These are phyloP conservation scores for Salicornia ramosissima DNA, from an alignment of 148 eudicot species.

Conservation along the genomic window DNA sequence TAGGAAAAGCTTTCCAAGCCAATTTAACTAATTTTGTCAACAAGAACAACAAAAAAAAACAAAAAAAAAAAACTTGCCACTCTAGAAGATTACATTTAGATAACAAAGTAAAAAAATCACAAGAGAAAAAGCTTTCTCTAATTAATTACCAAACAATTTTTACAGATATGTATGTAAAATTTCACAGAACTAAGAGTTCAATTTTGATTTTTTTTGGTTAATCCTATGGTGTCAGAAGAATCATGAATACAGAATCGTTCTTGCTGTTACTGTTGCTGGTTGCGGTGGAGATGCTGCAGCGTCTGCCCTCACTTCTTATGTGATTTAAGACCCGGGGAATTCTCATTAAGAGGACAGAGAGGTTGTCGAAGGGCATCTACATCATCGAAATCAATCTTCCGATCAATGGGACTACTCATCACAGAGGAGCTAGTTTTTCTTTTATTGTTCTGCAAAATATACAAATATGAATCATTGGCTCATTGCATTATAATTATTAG, in stretches of 20 bases:
- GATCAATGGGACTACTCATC: slow-evolving; percentile 51
- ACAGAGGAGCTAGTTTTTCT: slow-evolving; percentile 62
- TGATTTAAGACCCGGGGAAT: slow-evolving; percentile 50
- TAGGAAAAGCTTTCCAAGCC: background rate
- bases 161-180: slow-evolving; percentile 14
- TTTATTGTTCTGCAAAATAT: slow-evolving; percentile 54
- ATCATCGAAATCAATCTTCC: slow-evolving; percentile 53
- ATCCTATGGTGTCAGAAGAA: slow-evolving; percentile 19
- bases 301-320: slow-evolving; percentile 30
- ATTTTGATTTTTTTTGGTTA: slow-evolving; percentile 5
- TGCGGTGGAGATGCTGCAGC: background rate
- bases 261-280: background rate
- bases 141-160: slow-evolving; percentile 13
- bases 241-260: slow-evolving; percentile 13
- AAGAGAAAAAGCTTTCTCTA: slow-evolving; percentile 9
- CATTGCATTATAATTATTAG: background rate
- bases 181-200: slow-evolving; percentile 7
- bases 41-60: too few relatives aligned
- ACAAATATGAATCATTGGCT: background rate
- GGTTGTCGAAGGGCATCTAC: slow-evolving; percentile 53
- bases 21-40: too few relatives aligned
- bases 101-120: background rate
- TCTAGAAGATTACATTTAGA: background rate
- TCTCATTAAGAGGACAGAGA: slow-evolving; percentile 57
- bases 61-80: too few relatives aligned